Base-by-base conservation (phyloP, 148 eudicot species). In the Nyssa sinensis region DNA sequence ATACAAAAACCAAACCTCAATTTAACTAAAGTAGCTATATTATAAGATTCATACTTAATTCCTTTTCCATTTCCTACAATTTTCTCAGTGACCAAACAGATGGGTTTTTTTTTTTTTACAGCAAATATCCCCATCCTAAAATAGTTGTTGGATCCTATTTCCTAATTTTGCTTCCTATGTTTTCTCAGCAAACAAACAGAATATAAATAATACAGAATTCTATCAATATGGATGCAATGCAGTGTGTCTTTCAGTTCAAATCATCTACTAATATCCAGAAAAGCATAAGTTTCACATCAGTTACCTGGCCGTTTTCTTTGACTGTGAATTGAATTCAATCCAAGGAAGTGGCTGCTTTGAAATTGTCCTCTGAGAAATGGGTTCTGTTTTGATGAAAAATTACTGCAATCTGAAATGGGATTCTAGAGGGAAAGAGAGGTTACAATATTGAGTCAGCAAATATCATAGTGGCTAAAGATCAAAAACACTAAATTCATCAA, bases 281-380 rank as follows among this genome's bases (percentile, higher is more conserved):
- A 25, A 47, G 29, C 69, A 49, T 6, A 57, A 44, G 25, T 69
- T 62, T 11, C 14, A 62, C 8, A 53, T 14, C 24, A 65, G 32
- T 35, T 78, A 89, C 91, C 89, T 65, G 84, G 70, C 72, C 53
- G 67, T 33, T 60, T 74, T 64, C 78, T 82, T 17, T 14, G 24
- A 37, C 7, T 60, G 27, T 28, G 73, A 76, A 10, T 69, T 13
- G 75, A 51, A 78, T 65, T 73, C 47, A 35, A 78, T 41, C 80
- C 67, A 64, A 78, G 69, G 28, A 89, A 80, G 34, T 71, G 78
- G 39, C 80, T 81, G 64, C 39, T 66, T 8, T 60, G 69, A 76
- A 85, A 85, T 77, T 85, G 87, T 28, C 92, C 92, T 70, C 84
- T 80, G 41, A 82, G 49, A 78, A 82, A 92, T 32, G 83, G 71